phyloP scores from a whole-genome alignment of 2,329 filamentous ascomycete genomes.

The Colletotrichum sp. region DNA sequence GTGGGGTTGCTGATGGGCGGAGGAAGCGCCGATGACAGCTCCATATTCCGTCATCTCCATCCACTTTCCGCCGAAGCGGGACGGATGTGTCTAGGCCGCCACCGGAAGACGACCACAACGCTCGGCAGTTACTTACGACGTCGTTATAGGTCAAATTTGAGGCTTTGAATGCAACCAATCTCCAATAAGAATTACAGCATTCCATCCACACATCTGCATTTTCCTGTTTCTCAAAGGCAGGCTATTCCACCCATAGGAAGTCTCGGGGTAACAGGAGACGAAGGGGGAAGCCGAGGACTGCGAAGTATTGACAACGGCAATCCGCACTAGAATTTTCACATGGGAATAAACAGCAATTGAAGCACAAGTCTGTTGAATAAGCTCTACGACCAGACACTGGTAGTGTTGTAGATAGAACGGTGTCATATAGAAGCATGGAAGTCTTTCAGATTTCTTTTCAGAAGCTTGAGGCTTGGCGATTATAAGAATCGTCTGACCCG shows the following conservation, averaged over 20 bases:
- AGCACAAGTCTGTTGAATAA: neutral
- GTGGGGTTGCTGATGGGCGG: neutral
- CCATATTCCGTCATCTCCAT: neutral
- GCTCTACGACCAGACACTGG: neutral
- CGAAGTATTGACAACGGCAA: neutral
- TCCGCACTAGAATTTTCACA: neutral
- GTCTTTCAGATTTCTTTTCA: neutral
- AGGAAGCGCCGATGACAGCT: neutral
- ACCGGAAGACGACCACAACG: neutral
- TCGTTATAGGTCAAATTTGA: neutral
- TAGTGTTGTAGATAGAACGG: neutral
- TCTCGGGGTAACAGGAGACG: neutral
- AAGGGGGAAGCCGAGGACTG: neutral
- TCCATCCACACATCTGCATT: neutral
- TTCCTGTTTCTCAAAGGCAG: neutral
- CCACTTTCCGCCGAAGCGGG: neutral
- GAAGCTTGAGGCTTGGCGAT: neutral
- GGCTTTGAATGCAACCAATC: neutral
- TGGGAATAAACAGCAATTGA: neutral
- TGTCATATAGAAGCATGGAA: neutral
- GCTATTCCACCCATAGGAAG: neutral
- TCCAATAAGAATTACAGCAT: neutral
- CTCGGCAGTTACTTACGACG: neutral
- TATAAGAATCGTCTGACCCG: neutral
- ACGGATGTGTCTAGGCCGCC: neutral